Conservation (phyloP, 352 stramenopile species). For the Elongisporangium undulatum region DNA sequence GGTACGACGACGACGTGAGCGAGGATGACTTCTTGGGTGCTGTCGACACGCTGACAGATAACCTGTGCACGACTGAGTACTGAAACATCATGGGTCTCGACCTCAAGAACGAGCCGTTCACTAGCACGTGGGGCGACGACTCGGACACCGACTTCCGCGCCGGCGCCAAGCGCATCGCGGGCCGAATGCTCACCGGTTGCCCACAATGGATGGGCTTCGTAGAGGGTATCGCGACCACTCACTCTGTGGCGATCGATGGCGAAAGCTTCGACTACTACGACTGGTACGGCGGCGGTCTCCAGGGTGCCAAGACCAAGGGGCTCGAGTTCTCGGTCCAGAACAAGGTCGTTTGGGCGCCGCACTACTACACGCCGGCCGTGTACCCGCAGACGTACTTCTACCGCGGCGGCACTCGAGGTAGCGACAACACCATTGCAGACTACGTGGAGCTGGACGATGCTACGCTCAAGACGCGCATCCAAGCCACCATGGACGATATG, state of each 20-base stretch:
- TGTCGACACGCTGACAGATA: conserved; percentile 25
- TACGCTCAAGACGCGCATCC: conserved; percentile 14
- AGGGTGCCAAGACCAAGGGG: conserved; percentile 17
- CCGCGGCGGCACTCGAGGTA: conserved; percentile 9
- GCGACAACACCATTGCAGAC: conserved; percentile 6
- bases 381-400: conserved; percentile 29
- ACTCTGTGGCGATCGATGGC: conserved; percentile 19
- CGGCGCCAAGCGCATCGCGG: conserved; percentile 19
- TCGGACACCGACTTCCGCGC: conserved; percentile 20
- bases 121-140: conserved; percentile 26
- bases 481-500: conserved; percentile 31
- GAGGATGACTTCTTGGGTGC: conserved; percentile 22
- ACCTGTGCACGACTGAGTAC: conserved; percentile 25
- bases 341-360: conserved; percentile 31
- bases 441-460: conserved; percentile 27
- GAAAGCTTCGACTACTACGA: conserved; percentile 25
- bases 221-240: conserved; percentile 24
- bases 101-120: conserved; percentile 37
- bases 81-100: conserved; percentile 42
- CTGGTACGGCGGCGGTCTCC: conserved; percentile 33
- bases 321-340: conserved; percentile 17
- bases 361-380: conserved; percentile 32
- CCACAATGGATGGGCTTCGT: conserved; percentile 33
- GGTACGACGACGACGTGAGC: conserved; percentile 7
- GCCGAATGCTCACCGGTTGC: conserved; percentile 29